phyloP scores from a whole-genome alignment of 371 early-diverging fungal genomes.

The Mucor sp. region DNA sequence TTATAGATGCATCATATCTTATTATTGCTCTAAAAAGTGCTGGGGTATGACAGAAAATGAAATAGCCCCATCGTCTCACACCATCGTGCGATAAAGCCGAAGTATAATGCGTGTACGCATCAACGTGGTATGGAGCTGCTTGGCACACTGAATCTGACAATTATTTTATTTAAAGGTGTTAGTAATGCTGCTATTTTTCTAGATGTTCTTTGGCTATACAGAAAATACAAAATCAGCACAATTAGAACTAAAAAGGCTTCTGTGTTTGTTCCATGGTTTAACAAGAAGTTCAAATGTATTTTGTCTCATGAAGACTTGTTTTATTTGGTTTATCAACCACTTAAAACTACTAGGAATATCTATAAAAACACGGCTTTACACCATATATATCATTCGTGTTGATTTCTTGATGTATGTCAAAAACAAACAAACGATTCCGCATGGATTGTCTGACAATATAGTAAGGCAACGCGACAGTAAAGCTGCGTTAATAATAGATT shows the following conservation, averaged over 20 bases:
- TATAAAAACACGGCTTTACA: not conserved
- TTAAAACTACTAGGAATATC: not conserved
- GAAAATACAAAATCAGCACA: not conserved
- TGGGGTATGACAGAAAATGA: not conserved
- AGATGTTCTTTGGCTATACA: not conserved
- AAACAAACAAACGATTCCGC: not conserved
- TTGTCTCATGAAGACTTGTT: not conserved
- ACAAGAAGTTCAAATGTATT: not conserved
- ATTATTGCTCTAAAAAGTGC: not conserved
- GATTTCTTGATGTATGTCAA: not conserved
- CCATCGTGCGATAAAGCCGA: not conserved
- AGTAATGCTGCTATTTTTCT: not conserved
- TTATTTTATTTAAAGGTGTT: not conserved
- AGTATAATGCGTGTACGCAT: not conserved
- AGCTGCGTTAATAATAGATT: too few species aligned
- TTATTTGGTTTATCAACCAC: not conserved
- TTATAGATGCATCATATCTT: not conserved
- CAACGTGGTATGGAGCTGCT: not conserved
- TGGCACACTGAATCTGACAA: not conserved
- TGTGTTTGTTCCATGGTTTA: not conserved
- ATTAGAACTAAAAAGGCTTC: not conserved
- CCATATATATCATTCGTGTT: not conserved
- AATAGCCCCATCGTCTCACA: not conserved
- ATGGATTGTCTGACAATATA: not conserved
- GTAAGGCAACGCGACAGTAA: too few species aligned